Base-by-base conservation (phyloP, 495 filamentous ascomycete species). In the Aspergillus saccharolyticus region DNA sequence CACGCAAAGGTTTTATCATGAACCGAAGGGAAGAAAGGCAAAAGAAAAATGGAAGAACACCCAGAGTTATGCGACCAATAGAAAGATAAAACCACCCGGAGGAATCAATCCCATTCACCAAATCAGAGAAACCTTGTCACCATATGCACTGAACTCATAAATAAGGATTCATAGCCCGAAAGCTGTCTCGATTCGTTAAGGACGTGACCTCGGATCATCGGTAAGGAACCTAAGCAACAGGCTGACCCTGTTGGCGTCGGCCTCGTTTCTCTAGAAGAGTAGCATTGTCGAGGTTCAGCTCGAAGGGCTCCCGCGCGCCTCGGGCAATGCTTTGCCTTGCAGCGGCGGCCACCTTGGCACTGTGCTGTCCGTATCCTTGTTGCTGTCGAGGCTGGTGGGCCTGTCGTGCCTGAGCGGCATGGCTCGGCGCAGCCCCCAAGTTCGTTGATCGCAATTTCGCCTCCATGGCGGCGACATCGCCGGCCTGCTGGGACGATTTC, bases 241-340 rank as follows among this genome's bases (percentile, higher is more conserved):
- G 66, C 48, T 70, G 66, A n/a, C 53, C 62, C n/a, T 69, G 66
- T 14, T 74, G 66, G 44, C 69, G 73, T 49, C 74, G 68, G 9
- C 82, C 82, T 60, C 94, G 79, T 58, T 91, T 81, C 9, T 91
- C 91, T 0, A 98, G 74, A 55, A 98, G 74, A 20, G 91, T 96
- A 4, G 95, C 86, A 55, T 91, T 90, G 57, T 96, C 89, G 16
- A 98, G 75, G 67, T 84, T 96, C 28, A 98, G 80, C 71, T 98
- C 94, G 62, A 98, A 98, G 1, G 88, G 84, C 19, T 76, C 72
- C 39, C 84, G 86, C 50, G 84, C 79, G 54, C 82, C 80, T 57
- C 80, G 75, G 17, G 78, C 80, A 12, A 89, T 89, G 62, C 88
- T 85, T 63, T 86, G 83, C 69, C 85, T 85, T n/a, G 89, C 90